Evolutionary conservation across 108 stramenopile species (phyloP).

Genomic region (Epithemia pelagica): DNA sequence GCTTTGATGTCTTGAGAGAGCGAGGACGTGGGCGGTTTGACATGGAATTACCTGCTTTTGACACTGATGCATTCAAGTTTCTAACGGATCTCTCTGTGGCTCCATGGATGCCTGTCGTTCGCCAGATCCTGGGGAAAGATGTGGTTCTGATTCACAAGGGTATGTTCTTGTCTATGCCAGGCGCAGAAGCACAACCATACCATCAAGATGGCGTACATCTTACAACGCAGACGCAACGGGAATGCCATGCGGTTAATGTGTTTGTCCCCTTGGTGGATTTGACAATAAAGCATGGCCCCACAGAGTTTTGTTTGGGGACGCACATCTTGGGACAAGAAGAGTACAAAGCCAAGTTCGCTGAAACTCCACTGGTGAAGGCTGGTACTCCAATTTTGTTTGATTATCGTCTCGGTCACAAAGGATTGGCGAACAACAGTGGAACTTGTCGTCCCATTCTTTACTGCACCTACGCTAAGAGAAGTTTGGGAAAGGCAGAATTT

Average conservation of each 20-base stretch:
- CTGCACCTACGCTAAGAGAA: constrained; percentile 68
- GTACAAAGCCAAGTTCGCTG: constrained; percentile 51
- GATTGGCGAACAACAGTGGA: constrained; percentile 57
- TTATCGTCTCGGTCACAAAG: constrained; percentile 81
- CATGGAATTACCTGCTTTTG: constrained; percentile 74
- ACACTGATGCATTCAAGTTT: constrained; percentile 48
- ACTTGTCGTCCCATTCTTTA: constrained; percentile 72
- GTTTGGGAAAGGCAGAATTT: constrained; percentile 63
- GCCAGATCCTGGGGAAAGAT: constrained; percentile 70
- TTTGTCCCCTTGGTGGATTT: constrained; percentile 84
- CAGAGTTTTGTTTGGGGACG: constrained; percentile 79
- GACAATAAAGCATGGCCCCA: constrained; percentile 62
- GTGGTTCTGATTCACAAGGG: constrained; percentile 78
- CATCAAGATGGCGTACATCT: constrained; percentile 89
- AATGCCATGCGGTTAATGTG: constrained; percentile 86
- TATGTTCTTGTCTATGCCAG: constrained; percentile 73
- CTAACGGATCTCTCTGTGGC: constrained; percentile 56
- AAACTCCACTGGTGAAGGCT: constrained; percentile 56
- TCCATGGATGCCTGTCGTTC: constrained; percentile 83
- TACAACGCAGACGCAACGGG: constrained; percentile 56
- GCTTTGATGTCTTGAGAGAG: constrained; percentile 85
- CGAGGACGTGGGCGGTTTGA: constrained; percentile 81
- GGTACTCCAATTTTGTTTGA: constrained; percentile 83
- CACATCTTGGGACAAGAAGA: constrained; percentile 78
- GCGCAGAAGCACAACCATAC: constrained; percentile 60